Evolutionary conservation across 2,329 filamentous ascomycete genomes (phyloP), one percentile per base, ranked within the genome.

Genomic region (Fonsecaea multimorphosa): DNA sequence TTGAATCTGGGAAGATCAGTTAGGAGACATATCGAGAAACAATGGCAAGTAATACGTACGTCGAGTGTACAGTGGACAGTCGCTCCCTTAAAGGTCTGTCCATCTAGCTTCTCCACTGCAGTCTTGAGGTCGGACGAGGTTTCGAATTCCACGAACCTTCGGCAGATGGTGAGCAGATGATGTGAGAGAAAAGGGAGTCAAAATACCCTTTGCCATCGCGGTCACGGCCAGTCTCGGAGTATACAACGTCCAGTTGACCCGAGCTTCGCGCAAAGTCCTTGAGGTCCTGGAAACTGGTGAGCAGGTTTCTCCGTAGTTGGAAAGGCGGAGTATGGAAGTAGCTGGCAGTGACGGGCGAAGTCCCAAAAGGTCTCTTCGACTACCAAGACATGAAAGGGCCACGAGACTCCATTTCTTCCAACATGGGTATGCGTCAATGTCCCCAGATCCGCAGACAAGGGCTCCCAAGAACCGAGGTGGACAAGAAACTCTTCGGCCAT

Each of bases 261-360:
- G 94, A 96, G 80, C 96, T 92, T 78, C 95, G 93, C 69, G 95
- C 95, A 82, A 99, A 99, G 80, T 99, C 95, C 91, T 99, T 99
- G 61, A 99, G 89, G 81, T 99, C 95, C 95, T 99, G 63, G n/a
- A 55, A 22, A 16, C n/a, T 36, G 63, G 66, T 68, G 63, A 70
- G 68, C 58, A 56, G 19, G 40, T 36, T 40, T 52, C 36, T 14
- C 11, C n/a, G 31, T 22, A 16, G 5, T 14, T 7, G n/a, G 22
- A 24, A 7, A 53, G 40, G n/a, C 6, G 11, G 32, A 60, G 8
- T 38, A 12, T 9, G 58, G 11, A 31, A 11, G 14, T 12, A 19
- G n/a, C n/a, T n/a, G n/a, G 12, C 27, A 24, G 24, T 7, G 19
- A 44, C 22, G 19, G 1, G 1, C 24, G 29, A 36, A 27, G 55